Percentiles rank a stretch among this genome's conserved stretches.
Conservation (phyloP, 202 grass and related monocot genomes). For the Setaria italica region DNA sequence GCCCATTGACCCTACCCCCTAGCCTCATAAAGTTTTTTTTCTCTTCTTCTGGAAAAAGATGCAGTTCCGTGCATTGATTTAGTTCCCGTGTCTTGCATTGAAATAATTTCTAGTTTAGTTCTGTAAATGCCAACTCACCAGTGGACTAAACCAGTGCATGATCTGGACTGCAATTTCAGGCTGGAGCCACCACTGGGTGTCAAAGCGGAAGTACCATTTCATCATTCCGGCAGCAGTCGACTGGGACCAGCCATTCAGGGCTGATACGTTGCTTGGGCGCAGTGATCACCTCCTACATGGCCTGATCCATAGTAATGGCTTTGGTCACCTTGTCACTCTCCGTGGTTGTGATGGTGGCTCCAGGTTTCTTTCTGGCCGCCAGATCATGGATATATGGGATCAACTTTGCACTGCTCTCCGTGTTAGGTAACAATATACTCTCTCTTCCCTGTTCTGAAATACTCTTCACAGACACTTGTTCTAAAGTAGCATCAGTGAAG, state of each 20-base stretch:
- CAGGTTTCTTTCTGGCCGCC: slow-evolving; percentile 57
- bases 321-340: slow-evolving; percentile 80
- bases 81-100: slow-evolving; percentile 38
- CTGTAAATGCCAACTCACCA: neutral
- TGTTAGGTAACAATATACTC: slow-evolving; percentile 53
- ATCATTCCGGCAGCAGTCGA: slow-evolving; percentile 67
- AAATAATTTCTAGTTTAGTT: slow-evolving; percentile 13
- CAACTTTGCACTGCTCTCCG: slow-evolving; percentile 77
- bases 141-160: neutral
- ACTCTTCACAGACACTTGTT: slow-evolving; percentile 25
- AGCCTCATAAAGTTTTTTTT: slow-evolving; percentile 36
- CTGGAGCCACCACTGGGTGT: slow-evolving; percentile 94
- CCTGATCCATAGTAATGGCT: slow-evolving; percentile 87
- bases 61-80: slow-evolving; percentile 48
- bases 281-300: slow-evolving; percentile 84
- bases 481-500: neutral
- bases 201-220: slow-evolving; percentile 86
- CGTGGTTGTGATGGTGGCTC: slow-evolving; percentile 60
- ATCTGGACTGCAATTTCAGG: slow-evolving; percentile 57
- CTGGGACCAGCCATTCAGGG: slow-evolving; percentile 60
- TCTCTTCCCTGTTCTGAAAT: slow-evolving; percentile 10
- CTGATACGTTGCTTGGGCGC: slow-evolving; percentile 52
- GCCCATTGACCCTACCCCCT: neutral
- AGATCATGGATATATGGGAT: slow-evolving; percentile 94
- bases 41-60: slow-evolving; percentile 41